Percentiles rank a stretch among this genome's conserved stretches.
These are phyloP conservation scores for Penicillium silybi DNA, from an alignment of 495 filamentous ascomycete genomes.

Conservation along the genomic window DNA sequence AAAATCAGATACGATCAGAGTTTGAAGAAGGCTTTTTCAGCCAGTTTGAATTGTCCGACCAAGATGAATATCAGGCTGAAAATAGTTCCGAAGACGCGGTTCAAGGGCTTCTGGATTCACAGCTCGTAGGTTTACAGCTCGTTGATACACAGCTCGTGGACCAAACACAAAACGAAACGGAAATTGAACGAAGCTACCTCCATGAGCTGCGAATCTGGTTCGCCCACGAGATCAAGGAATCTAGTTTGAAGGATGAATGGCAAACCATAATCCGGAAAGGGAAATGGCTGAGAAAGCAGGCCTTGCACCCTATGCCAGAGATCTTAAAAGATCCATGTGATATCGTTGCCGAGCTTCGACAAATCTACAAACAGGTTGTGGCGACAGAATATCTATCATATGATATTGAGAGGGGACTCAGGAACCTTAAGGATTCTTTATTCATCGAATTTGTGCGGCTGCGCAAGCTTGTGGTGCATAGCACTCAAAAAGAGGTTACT, in stretches of 20 bases:
- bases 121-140: neutral
- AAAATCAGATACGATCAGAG: no score
- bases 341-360: neutral
- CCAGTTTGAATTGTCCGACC: neutral
- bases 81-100: neutral
- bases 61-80: neutral
- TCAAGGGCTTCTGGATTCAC: neutral
- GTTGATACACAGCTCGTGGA: neutral
- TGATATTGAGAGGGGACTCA: neutral
- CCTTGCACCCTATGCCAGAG: neutral
- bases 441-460: neutral
- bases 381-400: neutral
- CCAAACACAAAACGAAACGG: neutral
- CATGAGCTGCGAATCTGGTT: slow-evolving; percentile 3
- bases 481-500: neutral
- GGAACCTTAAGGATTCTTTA: neutral
- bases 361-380: slow-evolving; percentile 3
- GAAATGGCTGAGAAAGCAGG: neutral
- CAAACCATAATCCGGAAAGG: neutral
- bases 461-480: neutral
- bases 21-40: no score
- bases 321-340: neutral
- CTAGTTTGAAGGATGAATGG: neutral
- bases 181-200: neutral
- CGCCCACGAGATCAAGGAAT: neutral